phyloP scores from a whole-genome alignment of 2,329 filamentous ascomycete genomes.

The Phialocephala sp. region DNA sequence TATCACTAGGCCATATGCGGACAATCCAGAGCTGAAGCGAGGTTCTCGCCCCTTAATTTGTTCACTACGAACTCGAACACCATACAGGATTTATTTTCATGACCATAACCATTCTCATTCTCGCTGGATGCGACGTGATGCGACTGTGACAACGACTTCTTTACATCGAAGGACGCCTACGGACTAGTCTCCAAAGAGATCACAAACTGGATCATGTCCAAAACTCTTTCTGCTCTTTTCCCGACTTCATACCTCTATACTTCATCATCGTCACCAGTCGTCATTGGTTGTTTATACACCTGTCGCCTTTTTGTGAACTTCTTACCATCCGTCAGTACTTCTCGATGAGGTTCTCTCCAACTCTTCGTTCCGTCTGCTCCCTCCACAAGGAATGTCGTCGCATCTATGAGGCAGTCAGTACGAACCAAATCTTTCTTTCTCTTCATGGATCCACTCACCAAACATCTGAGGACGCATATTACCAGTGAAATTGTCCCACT shows the following conservation, averaged over 20 bases:
- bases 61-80: not conserved
- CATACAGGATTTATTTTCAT: not conserved
- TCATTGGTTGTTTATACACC: not conserved
- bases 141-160: not conserved
- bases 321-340: not conserved
- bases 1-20: not conserved
- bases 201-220: too few species aligned
- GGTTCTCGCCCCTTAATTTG: not conserved
- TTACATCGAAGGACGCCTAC: not conserved
- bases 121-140: not conserved
- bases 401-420: slow-evolving; percentile 4
- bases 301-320: not conserved
- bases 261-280: not conserved
- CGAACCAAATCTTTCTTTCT: not conserved
- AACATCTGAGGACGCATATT: not conserved
- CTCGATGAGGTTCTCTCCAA: not conserved
- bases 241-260: not conserved
- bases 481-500: slow-evolving; percentile 9
- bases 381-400: slow-evolving; percentile 6
- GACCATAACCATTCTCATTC: not conserved
- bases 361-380: not conserved
- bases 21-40: not conserved
- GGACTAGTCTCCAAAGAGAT: too few species aligned
- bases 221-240: not conserved
- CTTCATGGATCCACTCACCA: not conserved